Conservation (phyloP, 768 basidiomycete genomes). For the Boletus fagicola region DNA sequence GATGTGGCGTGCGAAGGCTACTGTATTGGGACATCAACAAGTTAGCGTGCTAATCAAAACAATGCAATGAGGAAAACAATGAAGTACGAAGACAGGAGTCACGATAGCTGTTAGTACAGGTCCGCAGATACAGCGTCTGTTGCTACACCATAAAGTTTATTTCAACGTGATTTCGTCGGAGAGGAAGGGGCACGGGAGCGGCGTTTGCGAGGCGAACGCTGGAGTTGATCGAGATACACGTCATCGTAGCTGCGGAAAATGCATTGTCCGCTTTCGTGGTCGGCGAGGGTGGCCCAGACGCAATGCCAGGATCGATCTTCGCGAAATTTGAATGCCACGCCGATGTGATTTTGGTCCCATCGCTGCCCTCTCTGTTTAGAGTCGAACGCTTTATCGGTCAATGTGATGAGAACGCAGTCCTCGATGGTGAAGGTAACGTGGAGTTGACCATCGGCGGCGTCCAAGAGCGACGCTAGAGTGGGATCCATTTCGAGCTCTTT, state of each 20-base stretch:
- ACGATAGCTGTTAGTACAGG: slow-evolving; percentile 16
- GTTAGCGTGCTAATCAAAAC: slow-evolving; percentile 18
- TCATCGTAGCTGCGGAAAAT: slow-evolving; percentile 60
- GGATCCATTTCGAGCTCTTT: slow-evolving; percentile 57
- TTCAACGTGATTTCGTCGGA: slow-evolving; percentile 25
- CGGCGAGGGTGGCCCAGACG: slow-evolving; percentile 61
- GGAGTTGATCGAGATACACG: slow-evolving; percentile 51
- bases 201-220: slow-evolving; percentile 41
- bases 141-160: slow-evolving; percentile 1
- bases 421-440: slow-evolving; percentile 42
- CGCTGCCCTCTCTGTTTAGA: slow-evolving; percentile 31
- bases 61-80: slow-evolving; percentile 3
- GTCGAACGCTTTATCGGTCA: slow-evolving; percentile 60
- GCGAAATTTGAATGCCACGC: slow-evolving; percentile 54
- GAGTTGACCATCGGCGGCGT: slow-evolving; percentile 34
- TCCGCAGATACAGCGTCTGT: slow-evolving; percentile 11
- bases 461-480: slow-evolving; percentile 40
- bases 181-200: slow-evolving; percentile 23
- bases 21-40: slow-evolving; percentile 7
- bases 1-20: slow-evolving; percentile 9
- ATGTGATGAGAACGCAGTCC: slow-evolving; percentile 52
- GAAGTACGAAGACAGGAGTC: background rate
- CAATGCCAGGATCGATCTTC: slow-evolving; percentile 55
- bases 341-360: slow-evolving; percentile 38
- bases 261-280: slow-evolving; percentile 47